Base-by-base conservation (phyloP, 2,329 filamentous ascomycete genomes). In the Monilinia vaccinii-corymbosi region DNA sequence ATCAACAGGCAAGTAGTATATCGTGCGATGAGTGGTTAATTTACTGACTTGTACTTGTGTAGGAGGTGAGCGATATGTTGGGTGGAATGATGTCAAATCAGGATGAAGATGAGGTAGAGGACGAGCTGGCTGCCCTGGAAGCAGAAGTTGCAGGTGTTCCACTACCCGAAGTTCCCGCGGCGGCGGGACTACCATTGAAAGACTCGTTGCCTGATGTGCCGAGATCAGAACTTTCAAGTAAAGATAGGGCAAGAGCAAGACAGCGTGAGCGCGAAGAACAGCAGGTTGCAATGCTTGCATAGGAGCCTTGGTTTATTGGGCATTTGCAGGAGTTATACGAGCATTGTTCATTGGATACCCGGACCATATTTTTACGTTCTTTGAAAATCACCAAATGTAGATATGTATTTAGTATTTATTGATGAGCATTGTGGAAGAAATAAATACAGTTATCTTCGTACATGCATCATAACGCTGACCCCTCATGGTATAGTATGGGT, bases 71-170 rank as follows among this genome's bases (percentile, higher is more conserved):
- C 75, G 90, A 96, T 53, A 89, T 97, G 82, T 83, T 99, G 3
- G 89, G 87, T 38, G 89, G 89, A 14, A 85, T 87, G 68, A 92
- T 99, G 77, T 90, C 91, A 16, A 94, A 91, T 70, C 88, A 95
- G 69, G 94, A 99, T 74, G 94, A 99, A 74, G 93, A 97, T 71
- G 94, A 97, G 70, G 94, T 99, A 38, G 94, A 99, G 72, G 92
- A 97, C 70, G 94, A 99, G 76, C 78, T 99, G 56, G 90, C 89
- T 59, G 87, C 86, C 1, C 79, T 99, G 65, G 88, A 92, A 73
- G 79, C 78, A 45, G 85, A 92, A 70, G 73, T 84, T 57, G 73
- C 72, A 45, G 75, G 73, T 38, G 63, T 68, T 46, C 62, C 65
- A 11, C 59, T 71, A 40, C 70, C 71, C 34, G 64, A 67, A 51